These are phyloP conservation scores for Aureobasidium sp. DNA, from an alignment of 2,329 filamentous ascomycete genomes.

Conservation along the genomic window DNA sequence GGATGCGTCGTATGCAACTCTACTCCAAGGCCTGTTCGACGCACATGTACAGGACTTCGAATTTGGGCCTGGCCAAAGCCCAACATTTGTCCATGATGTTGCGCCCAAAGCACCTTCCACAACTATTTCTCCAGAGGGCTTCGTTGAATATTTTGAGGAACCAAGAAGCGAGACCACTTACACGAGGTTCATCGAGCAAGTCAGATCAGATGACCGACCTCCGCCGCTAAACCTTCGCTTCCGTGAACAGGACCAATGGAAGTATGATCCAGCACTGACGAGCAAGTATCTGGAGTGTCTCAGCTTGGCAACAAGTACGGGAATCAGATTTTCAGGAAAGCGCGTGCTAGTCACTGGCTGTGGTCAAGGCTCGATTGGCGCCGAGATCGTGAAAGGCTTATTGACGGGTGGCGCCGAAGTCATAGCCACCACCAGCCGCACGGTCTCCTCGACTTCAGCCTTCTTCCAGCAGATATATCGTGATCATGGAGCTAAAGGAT, in stretches of 20 bases:
- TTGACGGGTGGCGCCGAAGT: constrained; percentile 97
- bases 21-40: too few relatives aligned
- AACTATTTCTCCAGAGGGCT: too few relatives aligned
- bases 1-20: too few relatives aligned
- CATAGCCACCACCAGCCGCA: constrained; percentile 90
- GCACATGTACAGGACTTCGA: too few relatives aligned
- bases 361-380: constrained; percentile 93
- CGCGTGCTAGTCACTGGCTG: constrained; percentile 98
- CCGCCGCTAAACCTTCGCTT: constrained; percentile 97
- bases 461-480: constrained; percentile 99
- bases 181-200: too few relatives aligned
- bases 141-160: too few relatives aligned
- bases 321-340: constrained; percentile 89
- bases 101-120: too few relatives aligned
- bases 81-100: too few relatives aligned
- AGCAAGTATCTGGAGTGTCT: constrained; percentile 86
- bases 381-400: constrained; percentile 89
- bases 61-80: too few relatives aligned
- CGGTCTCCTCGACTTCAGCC: constrained; percentile 94
- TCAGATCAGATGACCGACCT: too few relatives aligned
- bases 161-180: too few relatives aligned
- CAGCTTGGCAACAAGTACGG: constrained; percentile 77
- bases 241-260: constrained; percentile 87
- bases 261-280: constrained; percentile 98
- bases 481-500: constrained; percentile 84